Percentiles rank a stretch among this genome's conserved stretches.
Evolutionary conservation across 768 basidiomycete genomes (phyloP).

Genomic region (Piloderma croceum): DNA sequence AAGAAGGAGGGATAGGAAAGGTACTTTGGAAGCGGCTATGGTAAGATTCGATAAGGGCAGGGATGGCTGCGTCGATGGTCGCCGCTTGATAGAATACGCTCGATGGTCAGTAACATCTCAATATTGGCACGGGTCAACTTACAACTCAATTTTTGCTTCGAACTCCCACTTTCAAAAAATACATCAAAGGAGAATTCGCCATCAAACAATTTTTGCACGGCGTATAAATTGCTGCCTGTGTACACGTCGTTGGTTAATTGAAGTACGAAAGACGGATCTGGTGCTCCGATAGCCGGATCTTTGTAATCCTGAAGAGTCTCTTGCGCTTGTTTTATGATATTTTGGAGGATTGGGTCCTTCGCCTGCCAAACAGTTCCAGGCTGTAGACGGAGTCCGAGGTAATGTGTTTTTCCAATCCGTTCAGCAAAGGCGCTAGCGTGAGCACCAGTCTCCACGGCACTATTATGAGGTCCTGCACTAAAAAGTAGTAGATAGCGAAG

Average conservation of each 20-base stretch:
- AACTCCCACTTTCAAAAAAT: conserved; percentile 74
- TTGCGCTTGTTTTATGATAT: conserved; percentile 53
- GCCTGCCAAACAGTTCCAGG: conserved; percentile 78
- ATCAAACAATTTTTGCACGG: conserved; percentile 81
- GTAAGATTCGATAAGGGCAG: conserved; percentile 57
- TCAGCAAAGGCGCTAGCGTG: conserved; percentile 54
- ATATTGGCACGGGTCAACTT: conserved; percentile 20
- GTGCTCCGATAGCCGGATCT: conserved; percentile 34
- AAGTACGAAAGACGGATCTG: conserved; percentile 74
- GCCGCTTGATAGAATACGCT: conserved; percentile 38
- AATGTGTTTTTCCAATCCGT: conserved; percentile 67
- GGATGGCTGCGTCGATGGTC: conserved; percentile 63
- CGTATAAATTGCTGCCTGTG: conserved; percentile 73
- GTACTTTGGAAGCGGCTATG: conserved; percentile 57
- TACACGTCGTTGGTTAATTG: conserved; percentile 71
- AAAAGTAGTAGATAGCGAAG: conserved; percentile 1
- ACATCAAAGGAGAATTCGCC: conserved; percentile 88
- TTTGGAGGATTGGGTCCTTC: conserved; percentile 63
- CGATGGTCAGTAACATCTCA: conserved; percentile 5
- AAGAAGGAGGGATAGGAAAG: conserved; percentile 65
- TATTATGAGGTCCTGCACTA: conserved; percentile 51
- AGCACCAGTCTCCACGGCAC: conserved; percentile 46
- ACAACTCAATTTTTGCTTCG: conserved; percentile 62
- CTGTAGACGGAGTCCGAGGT: conserved; percentile 54
- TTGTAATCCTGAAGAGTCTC: conserved; percentile 51